These are phyloP conservation scores for Catenaria anguillulae DNA, from an alignment of 371 early-diverging fungal genomes.

Conservation along the genomic window DNA sequence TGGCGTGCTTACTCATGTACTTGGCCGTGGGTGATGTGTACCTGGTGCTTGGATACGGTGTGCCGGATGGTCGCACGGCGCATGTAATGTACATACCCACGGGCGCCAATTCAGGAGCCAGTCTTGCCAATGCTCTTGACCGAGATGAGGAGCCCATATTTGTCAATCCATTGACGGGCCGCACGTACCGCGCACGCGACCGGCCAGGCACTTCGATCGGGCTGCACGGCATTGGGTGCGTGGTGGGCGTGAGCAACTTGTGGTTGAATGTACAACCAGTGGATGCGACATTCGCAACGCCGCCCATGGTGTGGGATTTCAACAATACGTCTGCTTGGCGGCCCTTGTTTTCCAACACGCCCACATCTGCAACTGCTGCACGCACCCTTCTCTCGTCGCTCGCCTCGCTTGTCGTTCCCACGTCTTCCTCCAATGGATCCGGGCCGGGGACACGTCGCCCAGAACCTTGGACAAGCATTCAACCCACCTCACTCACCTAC, in stretches of 20 bases:
- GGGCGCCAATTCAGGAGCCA: background rate
- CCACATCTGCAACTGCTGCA: too few species aligned
- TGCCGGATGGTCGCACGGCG: slow-evolving; percentile 1
- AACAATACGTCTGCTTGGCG: background rate
- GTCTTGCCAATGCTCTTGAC: background rate
- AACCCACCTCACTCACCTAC: background rate
- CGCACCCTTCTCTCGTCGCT: too few species aligned
- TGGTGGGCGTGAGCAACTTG: background rate
- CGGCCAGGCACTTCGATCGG: background rate
- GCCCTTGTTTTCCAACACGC: background rate
- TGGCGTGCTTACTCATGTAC: background rate
- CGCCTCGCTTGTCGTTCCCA: too few species aligned
- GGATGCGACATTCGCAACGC: background rate
- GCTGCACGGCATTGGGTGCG: background rate
- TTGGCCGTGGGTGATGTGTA: background rate
- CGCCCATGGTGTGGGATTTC: background rate
- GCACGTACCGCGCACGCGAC: background rate
- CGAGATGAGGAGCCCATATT: background rate
- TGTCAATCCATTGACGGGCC: background rate
- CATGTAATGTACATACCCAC: slow-evolving; percentile 1
- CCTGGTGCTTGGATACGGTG: background rate
- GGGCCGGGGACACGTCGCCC: too few species aligned
- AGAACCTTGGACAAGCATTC: background rate
- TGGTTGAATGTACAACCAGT: background rate
- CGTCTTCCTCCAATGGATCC: too few species aligned